A percentile compares a stretch with the other conserved stretches of the same genome.
Evolutionary conservation across 495 filamentous ascomycete species (phyloP).

Genomic region (Trichodelitschia bisporula): DNA sequence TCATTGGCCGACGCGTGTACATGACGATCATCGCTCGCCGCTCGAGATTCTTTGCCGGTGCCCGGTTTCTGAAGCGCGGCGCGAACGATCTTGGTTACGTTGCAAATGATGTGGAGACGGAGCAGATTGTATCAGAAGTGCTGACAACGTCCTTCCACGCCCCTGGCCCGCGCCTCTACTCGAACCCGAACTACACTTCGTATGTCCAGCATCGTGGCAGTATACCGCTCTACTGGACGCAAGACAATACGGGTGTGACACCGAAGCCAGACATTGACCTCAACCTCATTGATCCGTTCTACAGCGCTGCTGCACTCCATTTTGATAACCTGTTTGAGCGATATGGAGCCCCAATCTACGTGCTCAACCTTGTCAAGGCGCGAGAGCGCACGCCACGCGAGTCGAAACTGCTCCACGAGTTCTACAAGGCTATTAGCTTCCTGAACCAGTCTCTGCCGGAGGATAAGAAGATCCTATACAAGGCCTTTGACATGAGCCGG

Average conservation of each 20-base stretch:
- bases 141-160: slow-evolving; percentile 88
- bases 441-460: slow-evolving; percentile 82
- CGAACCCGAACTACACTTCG: slow-evolving; percentile 79
- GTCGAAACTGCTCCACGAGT: slow-evolving; percentile 73
- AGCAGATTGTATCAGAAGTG: slow-evolving; percentile 91
- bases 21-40: slow-evolving; percentile 83
- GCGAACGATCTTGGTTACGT: slow-evolving; percentile 92
- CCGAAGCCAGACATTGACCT: slow-evolving; percentile 91
- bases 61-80: slow-evolving; percentile 80
- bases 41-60: slow-evolving; percentile 83
- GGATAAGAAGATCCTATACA: slow-evolving; percentile 69
- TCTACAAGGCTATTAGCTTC: slow-evolving; percentile 67
- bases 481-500: slow-evolving; percentile 94
- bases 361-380: slow-evolving; percentile 81
- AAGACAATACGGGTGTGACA: slow-evolving; percentile 84
- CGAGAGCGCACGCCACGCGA: slow-evolving; percentile 79
- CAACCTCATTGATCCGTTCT: slow-evolving; percentile 87
- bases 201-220: slow-evolving; percentile 94
- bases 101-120: slow-evolving; percentile 97
- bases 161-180: slow-evolving; percentile 60
- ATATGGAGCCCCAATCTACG: slow-evolving; percentile 78
- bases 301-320: slow-evolving; percentile 82
- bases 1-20: slow-evolving; percentile 50
- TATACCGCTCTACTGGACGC: slow-evolving; percentile 92
- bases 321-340: slow-evolving; percentile 90